Conservation (phyloP, 306 rosid genomes). For the Aeschynomene evenia region DNA sequence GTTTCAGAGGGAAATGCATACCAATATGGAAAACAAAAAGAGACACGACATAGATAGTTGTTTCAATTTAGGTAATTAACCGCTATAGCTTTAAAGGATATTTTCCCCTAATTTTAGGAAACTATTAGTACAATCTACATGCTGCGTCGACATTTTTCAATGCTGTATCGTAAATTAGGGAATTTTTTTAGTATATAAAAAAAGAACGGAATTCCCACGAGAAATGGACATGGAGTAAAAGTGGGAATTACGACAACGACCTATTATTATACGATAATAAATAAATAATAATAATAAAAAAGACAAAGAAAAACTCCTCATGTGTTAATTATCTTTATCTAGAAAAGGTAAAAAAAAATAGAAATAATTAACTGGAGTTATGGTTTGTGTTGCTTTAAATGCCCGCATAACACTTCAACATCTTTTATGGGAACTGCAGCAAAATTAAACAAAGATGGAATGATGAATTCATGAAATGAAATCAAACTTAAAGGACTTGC, state of each 20-base stretch:
- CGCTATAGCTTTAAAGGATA: constrained; percentile 9
- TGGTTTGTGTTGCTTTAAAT: constrained; percentile 14
- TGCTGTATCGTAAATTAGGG: constrained; percentile 19
- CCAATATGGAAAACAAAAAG: constrained; percentile 9
- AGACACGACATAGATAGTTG: constrained; percentile 19
- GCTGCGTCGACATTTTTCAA: not conserved
- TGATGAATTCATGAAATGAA: too few species aligned
- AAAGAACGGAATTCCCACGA: not conserved
- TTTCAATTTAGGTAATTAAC: not conserved
- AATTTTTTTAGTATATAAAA: not conserved
- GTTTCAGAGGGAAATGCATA: not conserved
- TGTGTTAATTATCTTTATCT: not conserved
- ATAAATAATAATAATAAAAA: not conserved
- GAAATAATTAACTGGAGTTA: not conserved
- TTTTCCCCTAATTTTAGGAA: constrained; percentile 23
- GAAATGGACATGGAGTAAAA: constrained; percentile 4
- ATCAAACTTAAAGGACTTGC: not conserved
- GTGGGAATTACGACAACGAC: not conserved
- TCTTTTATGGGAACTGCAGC: not conserved
- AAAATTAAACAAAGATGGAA: not conserved
- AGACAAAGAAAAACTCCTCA: not conserved
- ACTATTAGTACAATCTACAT: not conserved
- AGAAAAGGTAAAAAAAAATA: not conserved
- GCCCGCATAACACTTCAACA: not conserved
- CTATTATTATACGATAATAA: constrained; percentile 4